phyloP scores from a whole-genome alignment of 805 yeast genomes.

The Komagataella pseudopastoris region DNA sequence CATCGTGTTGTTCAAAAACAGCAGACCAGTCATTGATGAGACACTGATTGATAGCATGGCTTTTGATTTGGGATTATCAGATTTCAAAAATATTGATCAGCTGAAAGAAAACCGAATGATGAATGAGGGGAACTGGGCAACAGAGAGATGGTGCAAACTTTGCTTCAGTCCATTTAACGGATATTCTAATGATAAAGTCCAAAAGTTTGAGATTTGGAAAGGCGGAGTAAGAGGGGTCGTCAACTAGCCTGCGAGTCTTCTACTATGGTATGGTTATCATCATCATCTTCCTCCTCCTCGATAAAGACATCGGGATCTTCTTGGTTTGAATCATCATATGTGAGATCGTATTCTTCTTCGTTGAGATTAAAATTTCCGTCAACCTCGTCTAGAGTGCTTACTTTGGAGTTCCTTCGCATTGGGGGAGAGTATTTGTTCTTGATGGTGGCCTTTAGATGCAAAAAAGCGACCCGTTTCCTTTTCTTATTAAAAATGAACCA shows the following conservation, averaged over 20 bases:
- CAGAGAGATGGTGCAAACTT: slow-evolving; percentile 13
- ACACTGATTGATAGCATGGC: slow-evolving; percentile 14
- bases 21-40: slow-evolving; percentile 23
- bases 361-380: slow-evolving; percentile 14
- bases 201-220: slow-evolving; percentile 21
- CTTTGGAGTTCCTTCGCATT: slow-evolving; percentile 20
- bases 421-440: slow-evolving; percentile 21
- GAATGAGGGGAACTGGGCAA: slow-evolving; percentile 17
- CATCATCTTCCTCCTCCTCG: slow-evolving; percentile 23
- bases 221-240: slow-evolving; percentile 17
- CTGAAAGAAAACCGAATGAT: slow-evolving; percentile 12
- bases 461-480: slow-evolving; percentile 80
- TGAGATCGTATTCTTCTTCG: slow-evolving; percentile 22
- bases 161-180: slow-evolving; percentile 15
- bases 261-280: slow-evolving; percentile 8
- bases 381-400: slow-evolving; percentile 17
- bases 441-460: slow-evolving; percentile 48
- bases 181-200: neutral
- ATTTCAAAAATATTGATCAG: slow-evolving; percentile 5
- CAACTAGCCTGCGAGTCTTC: slow-evolving; percentile 23
- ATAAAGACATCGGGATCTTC: slow-evolving; percentile 21
- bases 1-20: slow-evolving; percentile 28
- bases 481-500: slow-evolving; percentile 90
- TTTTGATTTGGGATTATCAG: slow-evolving; percentile 6
- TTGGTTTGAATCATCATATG: slow-evolving; percentile 12